A percentile compares a stretch with the other conserved stretches of the same genome.
phyloP scores from a whole-genome alignment of 768 basidiomycete species.

The Naganishia kalamii region DNA sequence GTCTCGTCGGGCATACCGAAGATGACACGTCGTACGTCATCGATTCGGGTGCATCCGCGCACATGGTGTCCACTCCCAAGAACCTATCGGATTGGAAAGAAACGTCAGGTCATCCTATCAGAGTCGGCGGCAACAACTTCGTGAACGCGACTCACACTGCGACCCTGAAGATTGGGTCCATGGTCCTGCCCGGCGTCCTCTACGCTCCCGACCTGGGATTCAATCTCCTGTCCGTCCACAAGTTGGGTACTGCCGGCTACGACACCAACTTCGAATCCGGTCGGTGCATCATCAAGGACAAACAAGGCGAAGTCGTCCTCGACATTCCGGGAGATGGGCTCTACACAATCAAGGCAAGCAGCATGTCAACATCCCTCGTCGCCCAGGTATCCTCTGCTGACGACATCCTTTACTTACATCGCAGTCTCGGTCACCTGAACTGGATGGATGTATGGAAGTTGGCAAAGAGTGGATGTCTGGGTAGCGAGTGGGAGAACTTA shows the following conservation, averaged over 20 bases:
- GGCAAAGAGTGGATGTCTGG: background rate
- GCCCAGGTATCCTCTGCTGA: background rate
- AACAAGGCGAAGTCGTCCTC: background rate
- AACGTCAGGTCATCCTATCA: background rate
- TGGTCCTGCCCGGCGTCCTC: background rate
- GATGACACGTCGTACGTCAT: background rate
- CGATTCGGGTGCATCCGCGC: background rate
- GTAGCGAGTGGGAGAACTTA: background rate
- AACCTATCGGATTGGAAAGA: background rate
- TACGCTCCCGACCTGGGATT: background rate
- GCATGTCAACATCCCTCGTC: background rate
- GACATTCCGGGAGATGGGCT: background rate
- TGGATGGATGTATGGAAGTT: conserved; percentile 1
- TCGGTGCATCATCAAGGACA: background rate
- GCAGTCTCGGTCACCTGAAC: conserved; percentile 8
- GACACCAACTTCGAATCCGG: background rate
- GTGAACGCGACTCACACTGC: no score
- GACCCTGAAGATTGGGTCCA: no score
- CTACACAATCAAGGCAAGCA: conserved; percentile 13
- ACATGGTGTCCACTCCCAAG: background rate
- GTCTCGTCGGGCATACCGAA: background rate
- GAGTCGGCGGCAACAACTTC: background rate
- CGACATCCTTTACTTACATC: background rate
- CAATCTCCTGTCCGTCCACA: background rate
- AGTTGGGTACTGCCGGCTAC: background rate